Conservation (phyloP, 2,329 filamentous ascomycete species). For the Penicillium sp. region DNA sequence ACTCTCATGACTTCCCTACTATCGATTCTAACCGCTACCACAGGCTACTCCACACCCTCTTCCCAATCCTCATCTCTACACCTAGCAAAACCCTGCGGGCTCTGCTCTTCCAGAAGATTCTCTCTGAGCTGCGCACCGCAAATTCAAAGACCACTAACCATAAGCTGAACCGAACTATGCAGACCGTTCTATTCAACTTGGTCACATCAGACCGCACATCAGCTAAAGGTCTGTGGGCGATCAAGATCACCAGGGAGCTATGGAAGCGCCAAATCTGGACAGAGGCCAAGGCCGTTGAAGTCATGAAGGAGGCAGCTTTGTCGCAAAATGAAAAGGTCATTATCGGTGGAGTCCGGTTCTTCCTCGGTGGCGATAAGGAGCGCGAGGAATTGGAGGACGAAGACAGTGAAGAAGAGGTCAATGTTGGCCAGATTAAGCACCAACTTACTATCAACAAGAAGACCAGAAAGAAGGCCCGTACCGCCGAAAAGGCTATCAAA, state of each 20-base stretch:
- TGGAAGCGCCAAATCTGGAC: slow-evolving; percentile 97
- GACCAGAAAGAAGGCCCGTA: slow-evolving; percentile 73
- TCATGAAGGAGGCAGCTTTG: slow-evolving; percentile 89
- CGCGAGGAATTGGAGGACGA: slow-evolving; percentile 87
- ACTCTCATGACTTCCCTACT: not conserved
- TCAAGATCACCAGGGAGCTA: slow-evolving; percentile 86
- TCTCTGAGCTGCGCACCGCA: slow-evolving; percentile 77
- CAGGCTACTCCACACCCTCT: slow-evolving; percentile 74
- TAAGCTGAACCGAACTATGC: slow-evolving; percentile 81
- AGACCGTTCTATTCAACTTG: slow-evolving; percentile 86
- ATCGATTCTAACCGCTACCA: not conserved
- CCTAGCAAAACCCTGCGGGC: slow-evolving; percentile 80
- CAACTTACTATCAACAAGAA: slow-evolving; percentile 93
- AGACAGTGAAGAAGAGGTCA: slow-evolving; percentile 68
- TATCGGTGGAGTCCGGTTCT: slow-evolving; percentile 79
- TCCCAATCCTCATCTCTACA: slow-evolving; percentile 85
- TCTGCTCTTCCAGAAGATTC: slow-evolving; percentile 78
- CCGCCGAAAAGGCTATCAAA: slow-evolving; percentile 70
- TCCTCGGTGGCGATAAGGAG: slow-evolving; percentile 91
- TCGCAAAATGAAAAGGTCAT: slow-evolving; percentile 90
- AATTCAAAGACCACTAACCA: slow-evolving; percentile 87
- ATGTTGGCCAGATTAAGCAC: slow-evolving; percentile 74
- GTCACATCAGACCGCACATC: slow-evolving; percentile 77
- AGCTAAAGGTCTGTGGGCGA: slow-evolving; percentile 84
- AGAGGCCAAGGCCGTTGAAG: slow-evolving; percentile 86